Conservation (phyloP, 148 eudicot species). For the Amaranthus cruentus region DNA sequence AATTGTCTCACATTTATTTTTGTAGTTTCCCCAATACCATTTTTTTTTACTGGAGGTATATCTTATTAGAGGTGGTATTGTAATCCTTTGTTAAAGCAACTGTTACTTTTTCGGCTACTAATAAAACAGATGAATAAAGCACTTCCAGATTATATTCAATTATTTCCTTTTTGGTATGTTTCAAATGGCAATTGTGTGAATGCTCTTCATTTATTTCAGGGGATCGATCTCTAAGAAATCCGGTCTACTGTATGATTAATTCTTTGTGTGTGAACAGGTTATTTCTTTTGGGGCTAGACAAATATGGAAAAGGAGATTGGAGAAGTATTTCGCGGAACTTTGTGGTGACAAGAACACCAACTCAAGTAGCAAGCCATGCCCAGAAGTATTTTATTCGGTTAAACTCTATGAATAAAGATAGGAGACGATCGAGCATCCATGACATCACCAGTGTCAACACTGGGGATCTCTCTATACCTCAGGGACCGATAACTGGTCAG, state of each 20-base stretch:
- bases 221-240: not conserved
- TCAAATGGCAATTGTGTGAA: not conserved
- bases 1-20: too few relatives aligned
- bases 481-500: constrained; percentile 58
- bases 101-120: not conserved
- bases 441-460: constrained; percentile 49
- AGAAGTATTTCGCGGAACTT: constrained; percentile 66
- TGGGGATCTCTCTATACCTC: constrained; percentile 34
- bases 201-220: not conserved
- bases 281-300: constrained; percentile 57
- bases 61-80: too few relatives aligned
- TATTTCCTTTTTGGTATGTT: not conserved
- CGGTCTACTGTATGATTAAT: not conserved
- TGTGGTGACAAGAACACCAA: constrained; percentile 68
- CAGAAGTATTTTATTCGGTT: constrained; percentile 52
- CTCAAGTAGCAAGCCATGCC: constrained; percentile 60
- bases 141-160: not conserved
- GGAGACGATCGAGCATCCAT: constrained; percentile 59
- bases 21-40: too few relatives aligned
- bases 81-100: not conserved
- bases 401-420: constrained; percentile 61
- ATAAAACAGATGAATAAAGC: not conserved
- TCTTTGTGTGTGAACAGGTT: constrained; percentile 28
- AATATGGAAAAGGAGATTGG: constrained; percentile 64
- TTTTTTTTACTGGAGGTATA: too few relatives aligned